phyloP scores from a whole-genome alignment of 345 rosid species.

The Eucalyptus marginata region DNA sequence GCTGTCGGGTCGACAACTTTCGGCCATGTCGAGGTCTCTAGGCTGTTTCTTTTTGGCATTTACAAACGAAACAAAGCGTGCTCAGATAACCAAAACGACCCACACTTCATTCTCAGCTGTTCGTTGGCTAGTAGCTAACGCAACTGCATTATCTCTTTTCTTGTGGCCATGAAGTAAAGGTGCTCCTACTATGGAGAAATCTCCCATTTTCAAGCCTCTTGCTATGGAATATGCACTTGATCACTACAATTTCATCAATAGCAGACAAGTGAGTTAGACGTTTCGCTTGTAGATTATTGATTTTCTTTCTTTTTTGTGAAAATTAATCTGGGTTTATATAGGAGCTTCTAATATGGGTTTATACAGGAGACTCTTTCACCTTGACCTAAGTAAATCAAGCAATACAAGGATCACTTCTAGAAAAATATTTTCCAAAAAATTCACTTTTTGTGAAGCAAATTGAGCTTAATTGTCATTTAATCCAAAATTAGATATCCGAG shows the following conservation, averaged over 20 bases:
- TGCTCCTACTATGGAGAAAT: background rate
- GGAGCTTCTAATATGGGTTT: background rate
- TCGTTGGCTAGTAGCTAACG: background rate
- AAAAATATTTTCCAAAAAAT: too few species aligned
- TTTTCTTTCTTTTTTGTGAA: background rate
- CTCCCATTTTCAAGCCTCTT: background rate
- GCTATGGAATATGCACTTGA: background rate
- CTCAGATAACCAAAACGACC: background rate
- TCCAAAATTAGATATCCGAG: background rate
- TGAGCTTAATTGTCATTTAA: background rate
- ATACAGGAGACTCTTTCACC: background rate
- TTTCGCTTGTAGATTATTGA: background rate
- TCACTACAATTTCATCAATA: background rate
- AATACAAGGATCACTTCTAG: background rate
- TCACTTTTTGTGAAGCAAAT: too few species aligned
- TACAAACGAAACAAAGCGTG: background rate
- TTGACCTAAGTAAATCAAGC: background rate
- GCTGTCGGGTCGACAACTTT: background rate
- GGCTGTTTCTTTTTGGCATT: background rate
- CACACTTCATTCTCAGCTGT: background rate
- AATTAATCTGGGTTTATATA: background rate
- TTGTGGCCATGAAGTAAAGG: background rate
- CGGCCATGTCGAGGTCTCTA: background rate
- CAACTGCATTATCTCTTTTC: background rate
- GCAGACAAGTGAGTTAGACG: background rate